Base-by-base conservation (phyloP, 495 filamentous ascomycete genomes). In the Trichoderma erinaceum region DNA sequence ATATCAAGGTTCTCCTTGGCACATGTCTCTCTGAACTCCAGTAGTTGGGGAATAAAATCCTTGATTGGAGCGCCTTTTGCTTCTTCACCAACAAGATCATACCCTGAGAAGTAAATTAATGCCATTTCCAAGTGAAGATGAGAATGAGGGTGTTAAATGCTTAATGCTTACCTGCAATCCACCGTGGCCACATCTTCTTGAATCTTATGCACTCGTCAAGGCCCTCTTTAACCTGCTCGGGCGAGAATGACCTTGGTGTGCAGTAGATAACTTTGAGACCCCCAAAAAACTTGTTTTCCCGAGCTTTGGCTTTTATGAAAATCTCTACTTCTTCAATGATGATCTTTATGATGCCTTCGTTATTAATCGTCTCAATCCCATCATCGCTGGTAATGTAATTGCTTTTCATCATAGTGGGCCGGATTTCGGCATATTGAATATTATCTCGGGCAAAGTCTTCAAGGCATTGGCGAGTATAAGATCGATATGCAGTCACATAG, bases 11-110 rank as follows among this genome's bases (percentile, higher is more conserved):
- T 82, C 69, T 87, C 83, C 66, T 85, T 81, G 8, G 79, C 78
- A 71, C 94, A 98, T 29, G 82, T 79, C 68, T 88, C 86, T 63
- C 85, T 86, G 80, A 99, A 98, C 80, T 89, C 88, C 65, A 93
- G 88, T n/a, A 98, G 81, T 66, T 94, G 81, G 0, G 89, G 87
- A 0, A 88, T 79, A 32, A 95, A 88, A 69, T 90, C 86, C 41
- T 81, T 83, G 27, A 97, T 84, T 0, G 92, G 83, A 27, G 87
- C 80, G 6, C 88, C 90, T 63, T 84, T 77, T 68, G 91, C 85
- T 78, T 97, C 95, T 75, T 92, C 90, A 15, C 92, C 95, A 13
- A 97, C 91, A 12, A 97, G 76, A 75, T 99, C 95, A 73, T 91
- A 97, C 11, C 94, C 92, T 81, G 50, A 5, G 18, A 18, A 10